Percentiles rank a stretch among this genome's conserved stretches.
These are phyloP conservation scores for Thalassiosira profunda DNA, from an alignment of 108 stramenopile species.

Conservation along the genomic window DNA sequence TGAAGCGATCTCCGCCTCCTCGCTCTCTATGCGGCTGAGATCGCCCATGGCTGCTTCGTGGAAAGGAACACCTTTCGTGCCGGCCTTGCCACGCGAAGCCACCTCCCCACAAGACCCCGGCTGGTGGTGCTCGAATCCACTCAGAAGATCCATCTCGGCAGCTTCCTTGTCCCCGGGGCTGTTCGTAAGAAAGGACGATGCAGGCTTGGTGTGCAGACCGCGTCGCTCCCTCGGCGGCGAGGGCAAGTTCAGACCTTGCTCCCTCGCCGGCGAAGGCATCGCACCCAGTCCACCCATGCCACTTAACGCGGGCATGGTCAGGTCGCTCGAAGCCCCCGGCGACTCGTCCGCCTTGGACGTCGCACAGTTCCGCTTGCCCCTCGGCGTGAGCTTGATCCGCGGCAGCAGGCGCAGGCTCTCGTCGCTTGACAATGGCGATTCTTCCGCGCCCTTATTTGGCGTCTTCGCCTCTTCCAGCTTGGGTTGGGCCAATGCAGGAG, in stretches of 20 bases:
- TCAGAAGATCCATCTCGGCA: constrained; percentile 34
- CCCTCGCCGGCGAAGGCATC: neutral
- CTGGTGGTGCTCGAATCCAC: constrained; percentile 32
- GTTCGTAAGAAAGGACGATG: neutral
- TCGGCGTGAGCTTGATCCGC: constrained; percentile 27
- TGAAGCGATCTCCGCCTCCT: constrained; percentile 34
- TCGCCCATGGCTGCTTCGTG: neutral
- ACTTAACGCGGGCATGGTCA: no score
- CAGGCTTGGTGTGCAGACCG: neutral
- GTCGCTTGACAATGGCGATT: neutral
- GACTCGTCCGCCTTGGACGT: constrained; percentile 14
- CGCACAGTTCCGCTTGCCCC: constrained; percentile 11
- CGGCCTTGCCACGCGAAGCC: neutral
- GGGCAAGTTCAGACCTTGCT: neutral
- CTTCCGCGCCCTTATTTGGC: neutral
- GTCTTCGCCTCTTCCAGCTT: neutral
- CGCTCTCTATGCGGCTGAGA: constrained; percentile 13
- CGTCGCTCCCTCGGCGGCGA: neutral
- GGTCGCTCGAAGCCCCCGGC: no score
- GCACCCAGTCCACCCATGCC: no score
- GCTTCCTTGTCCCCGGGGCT: constrained; percentile 1
- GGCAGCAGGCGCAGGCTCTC: neutral
- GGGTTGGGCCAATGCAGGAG: neutral
- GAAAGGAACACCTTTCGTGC: no score
- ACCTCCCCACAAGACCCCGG: no score